phyloP scores from a whole-genome alignment of 805 yeast genomes.

The Yamadazyma insecticola region DNA sequence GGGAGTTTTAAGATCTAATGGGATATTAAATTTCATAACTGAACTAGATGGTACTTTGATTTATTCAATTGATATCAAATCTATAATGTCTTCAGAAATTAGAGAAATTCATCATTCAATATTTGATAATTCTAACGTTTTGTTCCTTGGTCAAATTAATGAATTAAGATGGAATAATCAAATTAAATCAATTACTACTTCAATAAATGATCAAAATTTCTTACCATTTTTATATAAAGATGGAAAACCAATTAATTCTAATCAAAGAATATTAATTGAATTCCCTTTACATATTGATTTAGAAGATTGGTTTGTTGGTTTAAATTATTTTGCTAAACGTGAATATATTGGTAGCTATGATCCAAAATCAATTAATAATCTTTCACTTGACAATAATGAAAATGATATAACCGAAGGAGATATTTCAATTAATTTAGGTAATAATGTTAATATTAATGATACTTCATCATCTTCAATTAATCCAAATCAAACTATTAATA shows the following conservation, averaged over 20 bases:
- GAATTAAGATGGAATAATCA: conserved; percentile 46
- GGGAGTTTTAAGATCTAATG: conserved; percentile 65
- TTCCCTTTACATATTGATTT: conserved; percentile 66
- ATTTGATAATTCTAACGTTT: conserved; percentile 52
- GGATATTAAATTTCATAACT: conserved; percentile 52
- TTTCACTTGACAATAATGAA: too few relatives aligned
- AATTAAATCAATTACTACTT: conserved; percentile 23
- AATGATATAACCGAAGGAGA: conserved; percentile 4
- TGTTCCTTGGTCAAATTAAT: conserved; percentile 54
- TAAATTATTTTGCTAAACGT: conserved; percentile 57
- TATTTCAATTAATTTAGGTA: conserved; percentile 3
- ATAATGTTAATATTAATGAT: too few relatives aligned
- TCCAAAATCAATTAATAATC: conserved; percentile 4
- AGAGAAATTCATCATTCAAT: conserved; percentile 61
- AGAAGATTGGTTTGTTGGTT: conserved; percentile 73
- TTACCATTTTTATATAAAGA: conserved; percentile 29
- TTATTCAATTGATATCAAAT: conserved; percentile 53
- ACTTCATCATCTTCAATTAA: conserved; percentile 1
- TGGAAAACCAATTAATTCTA: conserved; percentile 26
- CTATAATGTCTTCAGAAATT: conserved; percentile 55
- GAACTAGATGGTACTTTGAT: conserved; percentile 62
- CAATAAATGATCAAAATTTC: conserved; percentile 16
- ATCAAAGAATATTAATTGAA: conserved; percentile 47
- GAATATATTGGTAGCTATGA: conserved; percentile 43
- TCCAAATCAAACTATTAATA: neutral